Percentiles rank a stretch among this genome's conserved stretches.
phyloP scores from a whole-genome alignment of 352 stramenopile genomes.

The Pythium dissimile region DNA sequence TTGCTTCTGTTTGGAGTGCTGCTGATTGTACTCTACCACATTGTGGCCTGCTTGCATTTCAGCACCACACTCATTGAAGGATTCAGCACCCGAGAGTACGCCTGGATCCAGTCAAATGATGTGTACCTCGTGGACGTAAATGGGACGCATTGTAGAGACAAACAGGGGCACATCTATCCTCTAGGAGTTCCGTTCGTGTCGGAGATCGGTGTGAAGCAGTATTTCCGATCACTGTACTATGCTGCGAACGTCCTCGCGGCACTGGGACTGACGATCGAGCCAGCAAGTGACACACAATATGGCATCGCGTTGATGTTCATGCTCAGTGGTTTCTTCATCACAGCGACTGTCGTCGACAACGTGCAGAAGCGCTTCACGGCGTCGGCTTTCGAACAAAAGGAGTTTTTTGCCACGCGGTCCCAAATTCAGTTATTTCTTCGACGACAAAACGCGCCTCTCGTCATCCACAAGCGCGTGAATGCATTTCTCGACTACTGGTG shows the following conservation, averaged over 20 bases:
- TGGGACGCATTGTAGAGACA: conserved; percentile 28
- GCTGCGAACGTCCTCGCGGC: conserved; percentile 54
- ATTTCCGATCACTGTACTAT: conserved; percentile 65
- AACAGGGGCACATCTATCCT: conserved; percentile 19
- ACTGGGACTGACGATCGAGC: conserved; percentile 46
- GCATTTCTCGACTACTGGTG: conserved; percentile 76
- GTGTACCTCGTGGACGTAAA: conserved; percentile 39
- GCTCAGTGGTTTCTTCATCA: conserved; percentile 74
- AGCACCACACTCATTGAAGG: conserved; percentile 57
- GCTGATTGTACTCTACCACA: conserved; percentile 55
- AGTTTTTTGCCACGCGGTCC: conserved; percentile 57
- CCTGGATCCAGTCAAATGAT: conserved; percentile 52
- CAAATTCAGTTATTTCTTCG: conserved; percentile 67
- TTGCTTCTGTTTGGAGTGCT: conserved; percentile 46
- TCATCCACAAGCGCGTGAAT: conserved; percentile 62
- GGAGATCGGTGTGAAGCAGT: conserved; percentile 37
- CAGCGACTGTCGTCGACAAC: conserved; percentile 66
- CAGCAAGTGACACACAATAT: conserved; percentile 47
- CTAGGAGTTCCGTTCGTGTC: conserved; percentile 20
- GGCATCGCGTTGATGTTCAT: conserved; percentile 54
- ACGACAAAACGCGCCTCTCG: conserved; percentile 49
- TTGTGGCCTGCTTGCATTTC: conserved; percentile 57
- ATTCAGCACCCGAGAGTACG: conserved; percentile 34
- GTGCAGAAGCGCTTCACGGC: conserved; percentile 77
- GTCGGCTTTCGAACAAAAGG: conserved; percentile 68